Base-by-base conservation (phyloP, 805 yeast genomes). In the Saturnispora besseyi region DNA sequence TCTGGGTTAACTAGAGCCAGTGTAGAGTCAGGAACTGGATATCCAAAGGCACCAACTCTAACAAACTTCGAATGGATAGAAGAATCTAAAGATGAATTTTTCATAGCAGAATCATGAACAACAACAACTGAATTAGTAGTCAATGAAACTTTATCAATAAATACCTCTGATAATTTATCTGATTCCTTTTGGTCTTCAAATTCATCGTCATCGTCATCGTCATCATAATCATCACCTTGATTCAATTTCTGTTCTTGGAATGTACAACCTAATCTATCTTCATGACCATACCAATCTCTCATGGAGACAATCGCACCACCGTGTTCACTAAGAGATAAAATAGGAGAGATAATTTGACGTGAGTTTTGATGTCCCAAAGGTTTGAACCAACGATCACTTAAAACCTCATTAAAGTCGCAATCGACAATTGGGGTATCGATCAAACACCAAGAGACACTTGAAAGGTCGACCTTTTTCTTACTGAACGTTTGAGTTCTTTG, bases 1-100 rank as follows among this genome's bases (percentile, higher is more conserved):
- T 93, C 98, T 0, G 98, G 98, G 62, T 95, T 89, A 0, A 93
- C 98, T 29, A 93, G 79, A 0, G 97, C 97, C 31, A 91, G 64
- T 0, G 95, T 87, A 0, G 97, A 91, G 68, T 91, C 96, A 0
- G 97, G 96, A 2, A 93, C 65, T 1, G 99, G 98, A 59, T 75
- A 88, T 0, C 99, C 99, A 72, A 91, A 93, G 0, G 96, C 84
- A 15, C 95, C 95, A 0, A 93, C 83, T 46, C 95, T 71, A 40
- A 88, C 67, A 46, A 72, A 76, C 21, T 47, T 48, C 3, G 48
- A 37, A 13, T 34, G 42, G 1, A 45, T 31, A 57, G 68, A 55
- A 3, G 52, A 41, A 15, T 49, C 45, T 56, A 67, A 53, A 18
- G 73, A 78, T 32, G 79, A 80, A 2, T 74, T 63, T n/a, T 72